A percentile compares a stretch with the other conserved stretches of the same genome.
Conservation (phyloP, 2,329 filamentous ascomycete genomes). For the Penicillium sp. region DNA sequence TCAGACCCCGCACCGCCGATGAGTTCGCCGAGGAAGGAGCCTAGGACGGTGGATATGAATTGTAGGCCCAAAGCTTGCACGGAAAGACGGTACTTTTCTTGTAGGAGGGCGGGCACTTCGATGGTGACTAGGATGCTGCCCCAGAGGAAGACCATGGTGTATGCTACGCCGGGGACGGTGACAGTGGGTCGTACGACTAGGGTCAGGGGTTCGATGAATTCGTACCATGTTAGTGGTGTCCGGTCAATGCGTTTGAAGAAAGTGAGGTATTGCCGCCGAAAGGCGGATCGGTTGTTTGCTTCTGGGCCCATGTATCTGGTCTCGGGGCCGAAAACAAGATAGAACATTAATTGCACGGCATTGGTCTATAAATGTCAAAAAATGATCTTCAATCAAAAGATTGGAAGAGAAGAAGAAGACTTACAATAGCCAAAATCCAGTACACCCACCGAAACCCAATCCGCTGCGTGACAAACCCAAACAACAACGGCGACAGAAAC, state of each 20-base stretch:
- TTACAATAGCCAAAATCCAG: conserved; percentile 54
- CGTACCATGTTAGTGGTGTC: conserved; percentile 43
- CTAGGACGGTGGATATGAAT: conserved; percentile 55
- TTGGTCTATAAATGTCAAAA: conserved; percentile 43
- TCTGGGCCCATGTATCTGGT: conserved; percentile 45
- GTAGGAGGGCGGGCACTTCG: conserved; percentile 58
- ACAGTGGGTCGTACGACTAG: conserved; percentile 47
- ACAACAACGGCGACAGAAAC: conserved; percentile 36
- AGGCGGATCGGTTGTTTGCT: conserved; percentile 18
- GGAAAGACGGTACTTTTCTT: conserved; percentile 53
- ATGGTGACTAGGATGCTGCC: conserved; percentile 52
- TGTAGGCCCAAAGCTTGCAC: conserved; percentile 57
- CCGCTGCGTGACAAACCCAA: conserved; percentile 45
- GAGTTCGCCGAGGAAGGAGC: conserved; percentile 56
- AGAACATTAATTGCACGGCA: conserved; percentile 54
- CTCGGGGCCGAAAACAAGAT: conserved; percentile 54
- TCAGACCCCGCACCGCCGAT: conserved; percentile 54
- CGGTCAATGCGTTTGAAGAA: conserved; percentile 50
- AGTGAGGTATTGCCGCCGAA: conserved; percentile 44
- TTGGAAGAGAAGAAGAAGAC: conserved; percentile 11
- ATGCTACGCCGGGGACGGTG: conserved; percentile 49
- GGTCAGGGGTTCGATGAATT: conserved; percentile 52
- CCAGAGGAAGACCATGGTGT: conserved; percentile 57
- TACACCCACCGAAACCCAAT: conserved; percentile 58
- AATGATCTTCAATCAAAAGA: not conserved